Conservation (phyloP, 345 rosid genomes). For the Euphorbia peplus region DNA sequence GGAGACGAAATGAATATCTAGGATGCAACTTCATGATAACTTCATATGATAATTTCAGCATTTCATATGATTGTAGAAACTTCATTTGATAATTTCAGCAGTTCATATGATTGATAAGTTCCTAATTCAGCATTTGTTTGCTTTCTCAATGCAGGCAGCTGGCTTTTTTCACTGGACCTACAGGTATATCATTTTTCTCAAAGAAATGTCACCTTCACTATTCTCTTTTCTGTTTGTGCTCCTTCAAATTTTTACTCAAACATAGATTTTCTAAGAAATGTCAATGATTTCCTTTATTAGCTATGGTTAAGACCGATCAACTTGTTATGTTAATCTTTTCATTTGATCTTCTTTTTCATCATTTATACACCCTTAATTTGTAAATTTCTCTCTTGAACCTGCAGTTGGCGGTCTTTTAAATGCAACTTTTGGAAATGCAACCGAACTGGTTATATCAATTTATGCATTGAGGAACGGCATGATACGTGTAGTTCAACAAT, state of each 20-base stretch:
- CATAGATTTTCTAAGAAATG: neutral
- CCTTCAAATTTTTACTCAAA: neutral
- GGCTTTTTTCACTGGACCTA: constrained; percentile 48
- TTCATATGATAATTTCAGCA: neutral
- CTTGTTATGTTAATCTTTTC: neutral
- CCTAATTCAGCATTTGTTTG: constrained; percentile 13
- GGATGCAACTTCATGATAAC: neutral
- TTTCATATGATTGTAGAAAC: constrained; percentile 1
- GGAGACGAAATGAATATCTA: neutral
- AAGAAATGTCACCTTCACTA: neutral
- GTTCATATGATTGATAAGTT: neutral
- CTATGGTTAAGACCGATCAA: neutral
- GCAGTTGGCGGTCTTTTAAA: constrained; percentile 53
- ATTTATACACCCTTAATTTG: neutral
- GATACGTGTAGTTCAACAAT: constrained; percentile 53
- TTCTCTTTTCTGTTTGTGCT: neutral
- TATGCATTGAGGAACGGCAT: constrained; percentile 40
- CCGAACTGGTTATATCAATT: constrained; percentile 52
- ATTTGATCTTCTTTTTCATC: neutral
- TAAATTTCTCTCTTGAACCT: constrained; percentile 8
- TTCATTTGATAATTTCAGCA: neutral
- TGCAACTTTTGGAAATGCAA: constrained; percentile 52
- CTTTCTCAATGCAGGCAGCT: constrained; percentile 42
- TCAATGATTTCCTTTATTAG: neutral
- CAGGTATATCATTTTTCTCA: constrained; percentile 18